Conservation (phyloP, 2,329 filamentous ascomycete genomes). For the Phyllosticta citribraziliensis region DNA sequence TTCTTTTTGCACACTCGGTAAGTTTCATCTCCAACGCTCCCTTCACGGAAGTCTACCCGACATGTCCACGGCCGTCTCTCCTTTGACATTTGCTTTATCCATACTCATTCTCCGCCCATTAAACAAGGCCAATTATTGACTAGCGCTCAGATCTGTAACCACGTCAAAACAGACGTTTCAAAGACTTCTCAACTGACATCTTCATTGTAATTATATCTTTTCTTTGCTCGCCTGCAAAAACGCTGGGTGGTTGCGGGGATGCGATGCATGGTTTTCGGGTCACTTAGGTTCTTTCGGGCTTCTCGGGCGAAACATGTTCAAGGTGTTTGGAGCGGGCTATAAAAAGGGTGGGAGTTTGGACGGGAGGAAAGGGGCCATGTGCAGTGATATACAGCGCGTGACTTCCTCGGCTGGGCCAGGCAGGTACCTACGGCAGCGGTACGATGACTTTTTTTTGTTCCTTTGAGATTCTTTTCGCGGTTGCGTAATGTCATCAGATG, state of each 20-base stretch:
- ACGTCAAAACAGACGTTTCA: neutral
- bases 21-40: neutral
- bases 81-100: neutral
- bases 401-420: constrained; percentile 6
- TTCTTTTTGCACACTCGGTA: neutral
- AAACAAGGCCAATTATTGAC: neutral
- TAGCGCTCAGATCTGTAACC: neutral
- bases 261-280: neutral
- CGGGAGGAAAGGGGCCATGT: constrained; percentile 1
- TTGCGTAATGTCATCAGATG: neutral
- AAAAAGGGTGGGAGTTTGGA: constrained; percentile 6
- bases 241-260: neutral
- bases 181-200: neutral
- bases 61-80: neutral
- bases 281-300: constrained; percentile 1
- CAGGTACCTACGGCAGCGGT: neutral
- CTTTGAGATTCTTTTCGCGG: neutral
- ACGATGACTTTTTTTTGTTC: neutral
- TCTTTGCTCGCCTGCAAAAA: neutral
- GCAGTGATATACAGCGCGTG: constrained; percentile 4
- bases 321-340: constrained; percentile 5
- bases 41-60: neutral
- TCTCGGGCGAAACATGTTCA: constrained; percentile 5
- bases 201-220: constrained; percentile 8
- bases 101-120: neutral